Conservation (phyloP, 306 rosid species). For the Albizia julibrissin region DNA sequence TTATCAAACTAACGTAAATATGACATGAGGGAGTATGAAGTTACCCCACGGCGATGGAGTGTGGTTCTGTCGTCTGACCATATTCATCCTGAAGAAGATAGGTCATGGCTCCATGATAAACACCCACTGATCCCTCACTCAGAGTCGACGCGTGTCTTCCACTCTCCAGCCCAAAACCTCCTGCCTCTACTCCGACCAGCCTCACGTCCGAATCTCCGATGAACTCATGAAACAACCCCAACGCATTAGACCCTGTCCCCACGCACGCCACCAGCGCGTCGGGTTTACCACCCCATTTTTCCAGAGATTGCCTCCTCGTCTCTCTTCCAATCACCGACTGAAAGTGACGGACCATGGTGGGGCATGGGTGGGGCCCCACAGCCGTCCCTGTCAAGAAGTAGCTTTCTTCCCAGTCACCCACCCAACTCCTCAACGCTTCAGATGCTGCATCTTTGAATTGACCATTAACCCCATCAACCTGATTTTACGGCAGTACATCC, state of each 20-base stretch:
- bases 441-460: slow-evolving; percentile 50
- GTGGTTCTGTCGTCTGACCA: slow-evolving; percentile 60
- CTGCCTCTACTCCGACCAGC: slow-evolving; percentile 62
- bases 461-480: slow-evolving; percentile 43
- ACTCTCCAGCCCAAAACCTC: slow-evolving; percentile 57
- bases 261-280: slow-evolving; percentile 37
- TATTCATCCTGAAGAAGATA: slow-evolving; percentile 63
- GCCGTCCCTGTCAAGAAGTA: slow-evolving; percentile 42
- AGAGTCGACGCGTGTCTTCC: slow-evolving; percentile 65
- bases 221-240: slow-evolving; percentile 56
- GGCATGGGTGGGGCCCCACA: slow-evolving; percentile 57
- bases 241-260: slow-evolving; percentile 53
- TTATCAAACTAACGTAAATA: too few relatives aligned
- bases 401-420: slow-evolving; percentile 25
- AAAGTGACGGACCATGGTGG: slow-evolving; percentile 50
- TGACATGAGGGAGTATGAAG: neutral
- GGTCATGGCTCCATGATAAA: slow-evolving; percentile 62
- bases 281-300: slow-evolving; percentile 41
- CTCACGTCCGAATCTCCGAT: slow-evolving; percentile 40
- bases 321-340: slow-evolving; percentile 57
- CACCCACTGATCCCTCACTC: slow-evolving; percentile 58
- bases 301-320: slow-evolving; percentile 48
- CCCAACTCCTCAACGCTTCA: slow-evolving; percentile 48
- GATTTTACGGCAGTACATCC: neutral
- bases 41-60: slow-evolving; percentile 68